Conservation (phyloP, 495 filamentous ascomycete species). For the Penicillium nucicola region DNA sequence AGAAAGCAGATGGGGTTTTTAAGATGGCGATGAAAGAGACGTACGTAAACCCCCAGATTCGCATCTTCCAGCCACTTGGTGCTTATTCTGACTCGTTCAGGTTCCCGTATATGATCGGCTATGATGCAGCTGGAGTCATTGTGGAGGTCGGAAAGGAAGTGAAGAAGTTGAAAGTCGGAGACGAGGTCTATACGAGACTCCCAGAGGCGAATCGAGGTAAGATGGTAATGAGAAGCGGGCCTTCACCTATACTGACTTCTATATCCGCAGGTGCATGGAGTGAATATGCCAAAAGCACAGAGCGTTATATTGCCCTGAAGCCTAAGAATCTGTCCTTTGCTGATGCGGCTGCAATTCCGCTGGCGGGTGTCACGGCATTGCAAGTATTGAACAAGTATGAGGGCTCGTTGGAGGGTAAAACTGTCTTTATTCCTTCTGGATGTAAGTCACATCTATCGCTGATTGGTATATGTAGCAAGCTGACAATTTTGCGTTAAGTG, state of each 20-base stretch:
- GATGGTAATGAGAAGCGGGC: too few species aligned
- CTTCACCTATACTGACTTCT: too few species aligned
- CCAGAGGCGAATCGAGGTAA: constrained; percentile 26
- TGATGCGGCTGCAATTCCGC: constrained; percentile 40
- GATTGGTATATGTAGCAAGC: not conserved
- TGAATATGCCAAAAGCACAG: constrained; percentile 38
- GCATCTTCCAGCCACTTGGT: not conserved
- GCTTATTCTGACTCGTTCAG: constrained; percentile 6
- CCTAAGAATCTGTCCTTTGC: constrained; percentile 34
- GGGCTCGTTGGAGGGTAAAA: constrained; percentile 47
- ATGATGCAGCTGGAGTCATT: constrained; percentile 48
- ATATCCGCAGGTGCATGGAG: constrained; percentile 21
- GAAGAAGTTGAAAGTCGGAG: constrained; percentile 43
- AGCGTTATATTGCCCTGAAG: constrained; percentile 37
- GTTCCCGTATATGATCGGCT: constrained; percentile 41
- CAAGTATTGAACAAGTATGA: constrained; percentile 42
- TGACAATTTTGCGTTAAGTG: constrained; percentile 19
- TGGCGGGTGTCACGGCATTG: constrained; percentile 37
- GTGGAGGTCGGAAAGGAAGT: constrained; percentile 40
- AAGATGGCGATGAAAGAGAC: constrained; percentile 29
- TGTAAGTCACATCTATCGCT: constrained; percentile 11
- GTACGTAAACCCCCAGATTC: constrained; percentile 7
- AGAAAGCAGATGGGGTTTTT: constrained; percentile 32
- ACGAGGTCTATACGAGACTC: constrained; percentile 47
- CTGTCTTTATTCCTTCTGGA: constrained; percentile 51